Base-by-base conservation (phyloP, 768 basidiomycete species). In the Leccinum incarnatum region DNA sequence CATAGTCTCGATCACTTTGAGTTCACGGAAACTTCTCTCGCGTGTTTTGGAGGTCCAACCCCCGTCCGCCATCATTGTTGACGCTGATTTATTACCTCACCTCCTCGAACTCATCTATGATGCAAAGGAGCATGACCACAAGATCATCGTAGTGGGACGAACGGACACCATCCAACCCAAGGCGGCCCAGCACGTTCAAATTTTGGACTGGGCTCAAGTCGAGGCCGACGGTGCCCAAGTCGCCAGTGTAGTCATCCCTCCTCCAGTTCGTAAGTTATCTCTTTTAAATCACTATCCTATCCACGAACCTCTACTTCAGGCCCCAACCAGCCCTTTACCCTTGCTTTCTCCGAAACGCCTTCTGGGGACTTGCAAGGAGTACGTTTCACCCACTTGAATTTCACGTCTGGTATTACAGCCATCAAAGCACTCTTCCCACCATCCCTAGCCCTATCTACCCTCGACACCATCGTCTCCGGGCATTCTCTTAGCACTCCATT, bases 391-490 rank as follows among this genome's bases (percentile, higher is more conserved):
- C 91, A 94, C 69, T 81, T 89, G 70, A 94, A 93, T 62, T 69
- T 96, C 58, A 95, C 93, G 2, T 91, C 95, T 4, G 95, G 92
- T 34, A 88, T 95, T n/a, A 85, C 92, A 0, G 89, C 89, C 3
- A 77, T 85, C 23, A 86, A 89, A 36, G 83, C 86, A 5, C 69
- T 95, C 21, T 83, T 96, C 64, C 93, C 95, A 2, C 76, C 85
- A 10, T 82, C 89, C 23, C 84, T 85, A 65, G 77, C 83, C 12
- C 65, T 93, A 45, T 83, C 88, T 5, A 75, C 86, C 6, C 72
- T 88, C 53, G 95, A 97, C 71, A 90, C 88, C 7, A 76, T 98
- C 34, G 79, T 88, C 11, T 95, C 91, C 25, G 82, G 83, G 2
- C 83, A 91, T 67, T 78, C 88, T 2, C 68, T 97, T 54, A 83